Evolutionary conservation across 2,329 filamentous ascomycete genomes (phyloP), one percentile per base, ranked within the genome.

Genomic region (Epichloe festucae): DNA sequence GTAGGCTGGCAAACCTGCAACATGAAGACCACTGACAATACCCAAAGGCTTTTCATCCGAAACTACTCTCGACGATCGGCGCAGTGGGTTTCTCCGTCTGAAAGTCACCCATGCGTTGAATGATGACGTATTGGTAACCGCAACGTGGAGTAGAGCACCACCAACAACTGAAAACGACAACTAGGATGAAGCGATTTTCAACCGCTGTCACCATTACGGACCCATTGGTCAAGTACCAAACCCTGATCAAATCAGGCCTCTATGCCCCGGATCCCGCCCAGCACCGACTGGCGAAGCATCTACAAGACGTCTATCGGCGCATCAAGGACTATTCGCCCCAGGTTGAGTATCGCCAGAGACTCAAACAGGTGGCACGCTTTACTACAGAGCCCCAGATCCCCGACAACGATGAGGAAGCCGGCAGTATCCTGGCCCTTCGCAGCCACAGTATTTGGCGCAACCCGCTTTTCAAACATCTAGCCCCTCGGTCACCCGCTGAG

Each of bases 271-370:
- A 91, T 65, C 78, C 79, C 5, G 77, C 83, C 21, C 85, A 89
- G 63, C 82, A 88, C 64, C 77, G 84, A 19, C 72, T 88, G 6
- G 87, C 87, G 5, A 73, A 87, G 41, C 85, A 91, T 65, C 73
- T 91, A 2, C 85, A 87, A 58, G 86, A 87, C 62, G 73, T 91
- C 11, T 91, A 93, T 59, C 71, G 79, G 39, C 76, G 82, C 2
- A 71, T 91, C 41, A 89, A 87, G 62, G 86, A 91, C 64, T 91
- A 93, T 66, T 78, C 84, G 38, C 87, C 87, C 0, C 77, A 81
- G 46, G 59, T 77, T 12, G 84, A 89, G 61, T 90, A 90, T 62
- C 76, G 75, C 34, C 72, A 80, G 55, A 77, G 80, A 31, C 72
- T 93, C 1, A 74, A 76, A 43, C 79, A 81, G 56, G 72, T 88